phyloP scores from a whole-genome alignment of 148 eudicot species.

The Rhododendron molle region DNA sequence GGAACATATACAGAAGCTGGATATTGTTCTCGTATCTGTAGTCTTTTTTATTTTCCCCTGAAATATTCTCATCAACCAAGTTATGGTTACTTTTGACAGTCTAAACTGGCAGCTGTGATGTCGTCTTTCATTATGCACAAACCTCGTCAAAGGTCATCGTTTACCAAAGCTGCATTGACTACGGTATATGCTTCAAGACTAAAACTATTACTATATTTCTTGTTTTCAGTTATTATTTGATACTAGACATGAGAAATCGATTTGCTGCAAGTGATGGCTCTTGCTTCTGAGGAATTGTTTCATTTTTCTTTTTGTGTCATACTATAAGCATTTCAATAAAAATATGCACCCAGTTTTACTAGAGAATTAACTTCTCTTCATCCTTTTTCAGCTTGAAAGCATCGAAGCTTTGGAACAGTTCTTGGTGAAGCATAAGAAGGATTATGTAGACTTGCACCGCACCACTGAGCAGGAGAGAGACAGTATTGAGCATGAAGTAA shows the following conservation, averaged over 20 bases:
- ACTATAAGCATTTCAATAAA: neutral
- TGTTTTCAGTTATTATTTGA: neutral
- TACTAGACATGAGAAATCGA: neutral
- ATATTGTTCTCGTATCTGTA: neutral
- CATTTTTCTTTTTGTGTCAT: neutral
- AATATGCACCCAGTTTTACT: neutral
- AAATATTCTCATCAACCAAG: neutral
- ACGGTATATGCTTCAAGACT: slow-evolving; percentile 42
- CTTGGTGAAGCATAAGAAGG: slow-evolving; percentile 79
- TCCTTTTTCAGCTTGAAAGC: slow-evolving; percentile 66
- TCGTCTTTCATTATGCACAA: slow-evolving; percentile 90
- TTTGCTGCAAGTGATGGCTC: neutral
- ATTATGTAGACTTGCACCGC: slow-evolving; percentile 86
- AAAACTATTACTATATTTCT: neutral
- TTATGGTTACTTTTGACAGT: slow-evolving; percentile 33
- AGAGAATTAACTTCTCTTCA: neutral
- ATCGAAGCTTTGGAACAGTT: slow-evolving; percentile 71
- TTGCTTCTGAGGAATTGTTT: neutral
- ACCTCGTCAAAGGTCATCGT: slow-evolving; percentile 71
- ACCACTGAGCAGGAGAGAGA: slow-evolving; percentile 93
- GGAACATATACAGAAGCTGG: too few relatives aligned
- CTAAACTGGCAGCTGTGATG: slow-evolving; percentile 77
- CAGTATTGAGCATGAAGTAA: slow-evolving; percentile 95
- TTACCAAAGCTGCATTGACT: slow-evolving; percentile 71
- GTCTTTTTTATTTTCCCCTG: neutral